phyloP scores from a whole-genome alignment of 345 rosid species.

The Boechera retrofracta region DNA sequence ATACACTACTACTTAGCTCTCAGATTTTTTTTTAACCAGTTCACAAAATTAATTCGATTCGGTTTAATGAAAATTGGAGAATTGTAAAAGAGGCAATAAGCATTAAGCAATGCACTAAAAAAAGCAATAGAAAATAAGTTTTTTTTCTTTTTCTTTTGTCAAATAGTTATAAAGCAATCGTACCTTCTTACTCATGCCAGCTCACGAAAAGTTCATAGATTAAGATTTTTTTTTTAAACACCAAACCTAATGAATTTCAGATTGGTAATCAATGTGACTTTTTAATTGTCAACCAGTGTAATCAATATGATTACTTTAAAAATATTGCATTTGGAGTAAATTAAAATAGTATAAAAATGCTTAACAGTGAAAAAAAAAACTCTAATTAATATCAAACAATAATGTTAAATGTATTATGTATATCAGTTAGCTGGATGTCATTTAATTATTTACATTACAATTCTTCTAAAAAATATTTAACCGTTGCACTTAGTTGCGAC shows the following conservation, averaged over 20 bases:
- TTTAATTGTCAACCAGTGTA: constrained; percentile 22
- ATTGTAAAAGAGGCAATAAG: neutral
- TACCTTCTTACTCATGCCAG: constrained; percentile 40
- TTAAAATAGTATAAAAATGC: neutral
- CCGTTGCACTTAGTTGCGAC: neutral
- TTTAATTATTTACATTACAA: neutral
- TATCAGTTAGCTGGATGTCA: neutral
- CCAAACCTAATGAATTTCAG: constrained; percentile 9
- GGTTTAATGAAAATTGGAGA: constrained; percentile 24
- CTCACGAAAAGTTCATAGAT: constrained; percentile 33
- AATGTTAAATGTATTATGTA: no score
- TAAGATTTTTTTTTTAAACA: neutral
- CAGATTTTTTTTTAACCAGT: neutral
- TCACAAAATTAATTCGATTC: neutral
- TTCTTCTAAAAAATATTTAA: constrained; percentile 8
- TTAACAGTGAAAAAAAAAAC: no score
- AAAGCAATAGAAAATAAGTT: neutral
- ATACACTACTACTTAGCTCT: neutral
- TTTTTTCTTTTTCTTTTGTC: neutral
- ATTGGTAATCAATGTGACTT: constrained; percentile 29
- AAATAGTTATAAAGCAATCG: constrained; percentile 18
- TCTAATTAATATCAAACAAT: no score
- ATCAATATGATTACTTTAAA: neutral
- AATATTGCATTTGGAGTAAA: neutral
- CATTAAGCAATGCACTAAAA: constrained; percentile 5